Base-by-base conservation (phyloP, 495 filamentous ascomycete genomes). In the Aspergillus coremiiformis region DNA sequence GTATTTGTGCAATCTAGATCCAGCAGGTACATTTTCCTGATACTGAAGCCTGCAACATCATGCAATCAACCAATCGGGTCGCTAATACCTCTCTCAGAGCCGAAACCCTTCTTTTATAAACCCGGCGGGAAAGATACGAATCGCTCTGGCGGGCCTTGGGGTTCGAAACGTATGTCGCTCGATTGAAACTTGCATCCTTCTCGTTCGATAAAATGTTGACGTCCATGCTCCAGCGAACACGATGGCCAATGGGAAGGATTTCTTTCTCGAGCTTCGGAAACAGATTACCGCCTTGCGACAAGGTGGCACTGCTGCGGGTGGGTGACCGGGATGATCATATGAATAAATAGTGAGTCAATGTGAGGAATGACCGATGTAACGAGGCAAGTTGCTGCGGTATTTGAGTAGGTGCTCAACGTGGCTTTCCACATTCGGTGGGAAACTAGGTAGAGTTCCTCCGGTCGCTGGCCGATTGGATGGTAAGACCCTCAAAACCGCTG, bases 181-280 rank as follows among this genome's bases (percentile, higher is more conserved):
- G 23, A n/a, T 19, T 19, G n/a, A 14, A 8, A 17, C 9, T 24
- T 39, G 23, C n/a, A 17, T 39, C 21, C 23, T 29, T 54, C 10
- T 12, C 15, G 44, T 56, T 49, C n/a, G n/a, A n/a, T n/a, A n/a
- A n/a, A n/a, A 53, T 44, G 6, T 49, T 63, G 24, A 68, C 45
- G 50, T 30, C 15, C 8, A 0, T 35, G 14, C 0, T 50, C 30
- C 56, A 80, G 77, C 75, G 22, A 78, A 78, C 49, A 66, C 64
- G 5, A 80, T 79, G 77, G 72, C 68, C 7, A 78, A 69, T 49
- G 75, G 76, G 9, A 78, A 76, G 60, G 77, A 80, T 41, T 79
- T 80, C 59, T 78, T 75, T 51, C 56, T 76, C 47, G 77, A 79
- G 52, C 68, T 80, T 15, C 69, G 75, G 5, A 79, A 78, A 58